Evolutionary conservation across 495 filamentous ascomycete species (phyloP).

Genomic region (Penicillium angulare): DNA sequence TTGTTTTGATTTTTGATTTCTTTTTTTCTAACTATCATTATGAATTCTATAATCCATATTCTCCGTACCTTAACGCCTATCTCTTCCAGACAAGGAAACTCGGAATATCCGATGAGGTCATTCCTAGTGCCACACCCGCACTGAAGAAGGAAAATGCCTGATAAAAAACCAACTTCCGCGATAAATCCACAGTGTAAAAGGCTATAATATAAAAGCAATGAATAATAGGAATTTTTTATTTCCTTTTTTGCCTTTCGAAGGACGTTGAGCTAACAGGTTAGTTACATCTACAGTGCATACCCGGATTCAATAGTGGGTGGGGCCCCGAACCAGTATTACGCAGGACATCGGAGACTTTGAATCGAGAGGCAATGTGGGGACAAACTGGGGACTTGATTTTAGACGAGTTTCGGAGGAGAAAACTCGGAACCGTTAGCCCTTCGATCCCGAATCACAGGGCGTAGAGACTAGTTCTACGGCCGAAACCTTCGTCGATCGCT

Average conservation of each 20-base stretch:
- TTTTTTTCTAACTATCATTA: neutral
- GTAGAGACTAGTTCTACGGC: constrained; percentile 17
- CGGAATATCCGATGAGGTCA: constrained; percentile 6
- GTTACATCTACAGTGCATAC: constrained; percentile 1
- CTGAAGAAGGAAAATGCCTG: constrained; percentile 4
- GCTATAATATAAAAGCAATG: neutral
- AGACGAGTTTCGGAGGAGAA: constrained; percentile 25
- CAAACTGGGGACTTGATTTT: constrained; percentile 12
- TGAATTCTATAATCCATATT: neutral
- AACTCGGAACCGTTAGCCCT: constrained; percentile 27
- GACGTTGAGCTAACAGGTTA: constrained; percentile 2
- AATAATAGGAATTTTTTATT: neutral
- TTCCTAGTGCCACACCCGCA: constrained; percentile 2
- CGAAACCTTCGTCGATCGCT: constrained; percentile 15
- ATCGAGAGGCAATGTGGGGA: constrained; percentile 10
- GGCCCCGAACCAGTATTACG: neutral
- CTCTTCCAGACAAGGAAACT: neutral
- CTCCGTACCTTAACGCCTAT: neutral
- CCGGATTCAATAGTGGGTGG: constrained; percentile 10
- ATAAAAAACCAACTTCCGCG: no score
- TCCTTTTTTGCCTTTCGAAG: neutral
- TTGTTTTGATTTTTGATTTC: neutral
- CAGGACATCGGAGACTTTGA: constrained; percentile 5
- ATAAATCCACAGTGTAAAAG: no score
- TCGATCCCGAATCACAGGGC: constrained; percentile 24